Evolutionary conservation across 2,329 filamentous ascomycete species (phyloP), one percentile per base, ranked within the genome.

Genomic region (Aureobasidium leucospermi): DNA sequence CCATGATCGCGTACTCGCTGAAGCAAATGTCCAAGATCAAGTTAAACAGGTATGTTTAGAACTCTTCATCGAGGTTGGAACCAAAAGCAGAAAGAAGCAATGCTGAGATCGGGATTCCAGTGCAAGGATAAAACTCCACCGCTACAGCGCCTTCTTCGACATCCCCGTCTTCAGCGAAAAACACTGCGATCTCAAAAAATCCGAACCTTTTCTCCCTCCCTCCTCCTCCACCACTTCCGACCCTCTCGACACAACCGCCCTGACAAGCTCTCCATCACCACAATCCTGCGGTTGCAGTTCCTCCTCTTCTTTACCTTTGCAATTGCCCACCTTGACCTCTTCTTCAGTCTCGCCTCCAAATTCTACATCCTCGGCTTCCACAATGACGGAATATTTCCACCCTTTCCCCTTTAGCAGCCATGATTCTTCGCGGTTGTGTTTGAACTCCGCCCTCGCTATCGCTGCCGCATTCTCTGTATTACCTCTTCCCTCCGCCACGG

Each of bases 81-180:
- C 19, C 19, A 19, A 19, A 19, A 19, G 19, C 19, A 19, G 19
- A 19, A 19, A 19, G 2, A 19, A 19, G 19, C 19, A 19, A 19
- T 19, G 19, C 19, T 19, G 19, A 19, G 1, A 19, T 19, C 19
- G 19, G 19, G 19, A 19, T 19, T 19, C 19, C 19, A 80, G 79
- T 66, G 78, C 79, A 10, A 70, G 78, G 13, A 79, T 80, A 63
- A 81, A 81, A 63, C 65, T 80, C 3, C 79, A 81, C 62, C 75
- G 79, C 1, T 81, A 79, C 65, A 76, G 74, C 62, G 79, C 79
- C 8, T 81, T 81, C 66, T 76, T 73, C 46, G 78, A 81, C 62
- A 68, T 76, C 6, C 78, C 79, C 2, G 71, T 81, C 19, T 81
- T 81, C 65, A 70, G 73, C 0, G 72, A 73, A 31, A 78, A 76